Percentiles rank a stretch among this genome's conserved stretches.
Evolutionary conservation across 2,329 filamentous ascomycete species (phyloP).

Genomic region (Talaromyces sp.): DNA sequence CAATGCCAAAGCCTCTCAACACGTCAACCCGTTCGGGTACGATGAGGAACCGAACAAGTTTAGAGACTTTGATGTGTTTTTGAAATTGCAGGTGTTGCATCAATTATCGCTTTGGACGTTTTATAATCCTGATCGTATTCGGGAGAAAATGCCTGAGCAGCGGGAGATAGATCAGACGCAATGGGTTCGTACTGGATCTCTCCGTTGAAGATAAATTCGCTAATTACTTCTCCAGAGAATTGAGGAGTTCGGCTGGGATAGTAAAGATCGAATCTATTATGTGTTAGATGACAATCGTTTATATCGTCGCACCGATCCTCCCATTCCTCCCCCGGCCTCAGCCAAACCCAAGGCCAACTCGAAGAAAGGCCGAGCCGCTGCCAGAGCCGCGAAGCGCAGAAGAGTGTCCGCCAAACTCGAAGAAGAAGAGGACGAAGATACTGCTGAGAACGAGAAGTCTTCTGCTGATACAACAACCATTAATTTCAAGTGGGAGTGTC

Average conservation of each 20-base stretch:
- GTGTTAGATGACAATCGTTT: constrained; percentile 91
- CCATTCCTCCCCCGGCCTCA: constrained; percentile 54
- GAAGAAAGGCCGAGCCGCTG: constrained; percentile 60
- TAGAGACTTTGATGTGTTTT: constrained; percentile 73
- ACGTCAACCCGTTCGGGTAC: constrained; percentile 78
- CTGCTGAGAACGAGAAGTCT: constrained; percentile 37
- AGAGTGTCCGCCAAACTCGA: constrained; percentile 47
- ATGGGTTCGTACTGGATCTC: constrained; percentile 61
- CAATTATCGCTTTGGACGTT: constrained; percentile 88
- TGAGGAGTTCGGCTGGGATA: constrained; percentile 69
- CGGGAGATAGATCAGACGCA: constrained; percentile 74
- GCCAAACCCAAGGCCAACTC: constrained; percentile 62
- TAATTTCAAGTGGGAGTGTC: constrained; percentile 82
- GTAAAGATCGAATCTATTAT: constrained; percentile 79
- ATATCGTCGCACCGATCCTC: constrained; percentile 79
- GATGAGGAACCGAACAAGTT: constrained; percentile 72
- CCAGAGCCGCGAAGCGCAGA: constrained; percentile 68
- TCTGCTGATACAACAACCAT: constrained; percentile 61
- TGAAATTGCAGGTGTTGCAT: constrained; percentile 75
- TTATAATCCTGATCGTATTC: constrained; percentile 78
- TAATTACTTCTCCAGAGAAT: constrained; percentile 36
- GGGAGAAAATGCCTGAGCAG: constrained; percentile 79
- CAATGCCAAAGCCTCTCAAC: constrained; percentile 66
- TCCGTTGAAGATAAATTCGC: background rate
- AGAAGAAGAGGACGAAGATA: constrained; percentile 43